These are phyloP conservation scores for Zygosaccharomyces bisporus DNA, from an alignment of 805 yeast species.

Conservation along the genomic window DNA sequence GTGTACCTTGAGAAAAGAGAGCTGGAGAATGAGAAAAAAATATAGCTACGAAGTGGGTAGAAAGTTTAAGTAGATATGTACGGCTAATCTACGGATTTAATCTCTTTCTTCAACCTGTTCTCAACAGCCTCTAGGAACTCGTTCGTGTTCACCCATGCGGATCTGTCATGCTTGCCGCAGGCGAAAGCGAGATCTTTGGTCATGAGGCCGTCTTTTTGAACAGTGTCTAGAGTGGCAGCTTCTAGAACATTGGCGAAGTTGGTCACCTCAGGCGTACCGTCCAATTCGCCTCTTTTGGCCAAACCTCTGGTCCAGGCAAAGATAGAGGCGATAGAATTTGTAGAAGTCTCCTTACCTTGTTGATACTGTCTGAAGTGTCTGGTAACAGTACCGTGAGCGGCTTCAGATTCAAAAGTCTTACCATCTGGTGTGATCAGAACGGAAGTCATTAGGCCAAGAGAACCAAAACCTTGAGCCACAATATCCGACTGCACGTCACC, in stretches of 20 bases:
- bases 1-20: slow-evolving; percentile 38
- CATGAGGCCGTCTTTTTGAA: slow-evolving; percentile 70
- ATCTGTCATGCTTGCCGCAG: slow-evolving; percentile 57
- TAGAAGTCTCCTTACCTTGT: slow-evolving; percentile 77
- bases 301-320: slow-evolving; percentile 87
- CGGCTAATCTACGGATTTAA: slow-evolving; percentile 28
- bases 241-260: slow-evolving; percentile 64
- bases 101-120: slow-evolving; percentile 43
- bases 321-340: slow-evolving; percentile 80
- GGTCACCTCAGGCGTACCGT: slow-evolving; percentile 65
- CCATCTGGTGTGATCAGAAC: slow-evolving; percentile 82
- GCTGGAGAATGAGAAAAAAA: slow-evolving; percentile 9
- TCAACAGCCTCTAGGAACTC: slow-evolving; percentile 79
- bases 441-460: slow-evolving; percentile 81
- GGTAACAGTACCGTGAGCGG: slow-evolving; percentile 86
- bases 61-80: neutral
- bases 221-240: slow-evolving; percentile 66
- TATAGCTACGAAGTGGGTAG: neutral
- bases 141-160: slow-evolving; percentile 64
- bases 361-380: slow-evolving; percentile 82
- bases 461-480: slow-evolving; percentile 85
- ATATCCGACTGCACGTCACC: slow-evolving; percentile 85
- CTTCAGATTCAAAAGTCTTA: slow-evolving; percentile 79
- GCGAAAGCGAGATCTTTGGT: slow-evolving; percentile 80
- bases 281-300: slow-evolving; percentile 75